Evolutionary conservation across 257 asterid genomes (phyloP), one percentile per base, ranked within the genome.

Genomic region (Leptodermis oblonga): DNA sequence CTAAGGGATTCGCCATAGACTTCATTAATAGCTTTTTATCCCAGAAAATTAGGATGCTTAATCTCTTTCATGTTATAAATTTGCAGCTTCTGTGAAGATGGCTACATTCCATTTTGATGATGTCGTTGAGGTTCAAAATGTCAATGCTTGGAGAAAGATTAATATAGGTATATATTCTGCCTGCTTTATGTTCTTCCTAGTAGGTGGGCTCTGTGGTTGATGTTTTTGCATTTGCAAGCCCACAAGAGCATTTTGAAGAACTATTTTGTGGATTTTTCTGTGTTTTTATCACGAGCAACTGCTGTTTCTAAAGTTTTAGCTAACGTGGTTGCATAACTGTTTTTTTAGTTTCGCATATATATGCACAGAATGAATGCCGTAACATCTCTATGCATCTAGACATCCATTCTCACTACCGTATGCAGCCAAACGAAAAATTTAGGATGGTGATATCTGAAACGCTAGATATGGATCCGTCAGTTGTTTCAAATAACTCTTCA

Each of bases 61-160:
- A n/a, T n/a, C n/a, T n/a, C n/a, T n/a, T n/a, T n/a, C n/a, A n/a
- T n/a, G n/a, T n/a, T n/a, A n/a, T n/a, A n/a, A n/a, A n/a, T n/a
- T n/a, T 13, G 23, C 28, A 52, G 59, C 59, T 22, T 52, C 30
- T 22, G n/a, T 52, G 59, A 52, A n/a, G 59, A 52, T 52, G 59
- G 59, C 23, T 25, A 8, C 42, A 4, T 58, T 58, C 43, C 64
- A 58, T 34, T 58, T 58, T 58, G 64, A 58, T 58, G 64, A 58
- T 58, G 18, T 28, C 39, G 28, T 58, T 0, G 41, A 12, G 39
- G 64, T 58, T 58, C 14, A 58, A 41, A 20, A 58, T 58, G 64
- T 58, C 4, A 41, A 58, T 58, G 41, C n/a, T n/a, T 28, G 41
- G 64, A 58, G 41, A 58, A 58, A 58, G 42, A 28, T 28, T 4